These are phyloP conservation scores for Bidens hawaiensis DNA, from an alignment of 140 eudicot genomes.

Conservation along the genomic window DNA sequence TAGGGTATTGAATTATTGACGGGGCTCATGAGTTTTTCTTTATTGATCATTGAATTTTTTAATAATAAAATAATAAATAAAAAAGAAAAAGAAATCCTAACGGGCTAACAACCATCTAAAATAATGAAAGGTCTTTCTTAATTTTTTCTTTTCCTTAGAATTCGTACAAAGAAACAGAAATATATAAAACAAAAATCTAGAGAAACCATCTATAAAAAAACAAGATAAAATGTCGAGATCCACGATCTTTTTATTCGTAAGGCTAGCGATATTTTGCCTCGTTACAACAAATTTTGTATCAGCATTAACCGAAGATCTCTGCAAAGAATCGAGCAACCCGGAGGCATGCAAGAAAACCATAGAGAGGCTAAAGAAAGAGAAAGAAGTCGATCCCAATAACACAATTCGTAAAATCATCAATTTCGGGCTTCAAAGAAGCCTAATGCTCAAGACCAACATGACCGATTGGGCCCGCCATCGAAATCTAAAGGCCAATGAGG, in stretches of 20 bases:
- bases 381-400: conserved; percentile 29
- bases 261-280: conserved; percentile 5
- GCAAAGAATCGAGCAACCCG: conserved; percentile 26
- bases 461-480: conserved; percentile 24
- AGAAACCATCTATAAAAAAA: neutral
- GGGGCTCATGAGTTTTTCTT: no score
- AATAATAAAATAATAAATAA: no score
- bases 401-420: conserved; percentile 34
- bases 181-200: neutral
- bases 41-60: neutral
- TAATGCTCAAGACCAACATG: conserved; percentile 22
- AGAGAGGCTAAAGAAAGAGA: conserved; percentile 29
- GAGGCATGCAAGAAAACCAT: conserved; percentile 33
- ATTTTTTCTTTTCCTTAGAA: neutral
- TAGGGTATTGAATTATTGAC: no score
- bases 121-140: conserved; percentile 13
- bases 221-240: conserved; percentile 20
- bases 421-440: conserved; percentile 33
- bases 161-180: neutral
- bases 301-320: conserved; percentile 11
- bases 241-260: conserved; percentile 1
- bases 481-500: conserved; percentile 29
- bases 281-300: conserved; percentile 18
- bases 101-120: conserved; percentile 9
- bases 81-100: no score